Evolutionary conservation across 2,329 filamentous ascomycete species (phyloP), one percentile per base, ranked within the genome.

Genomic region (Raffaelea deltoideospora): DNA sequence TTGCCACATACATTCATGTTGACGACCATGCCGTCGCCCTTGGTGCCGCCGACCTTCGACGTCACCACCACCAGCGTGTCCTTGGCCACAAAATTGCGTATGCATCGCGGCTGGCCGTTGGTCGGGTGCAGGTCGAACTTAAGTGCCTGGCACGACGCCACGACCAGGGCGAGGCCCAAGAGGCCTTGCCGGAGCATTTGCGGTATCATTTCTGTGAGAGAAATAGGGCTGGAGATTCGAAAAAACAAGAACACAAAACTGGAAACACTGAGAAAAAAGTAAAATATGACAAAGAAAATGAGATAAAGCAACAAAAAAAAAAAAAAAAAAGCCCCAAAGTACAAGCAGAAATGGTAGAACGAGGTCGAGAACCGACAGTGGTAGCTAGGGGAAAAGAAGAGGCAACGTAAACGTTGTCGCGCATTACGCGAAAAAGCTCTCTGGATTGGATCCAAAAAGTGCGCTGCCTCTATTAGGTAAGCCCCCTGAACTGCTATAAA

Each of bases 21-120:
- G 45, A 96, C 75, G 49, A 73, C 64, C 75, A 93, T 87, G 37
- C 90, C 90, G 65, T 98, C 90, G 40, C 86, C 88, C 61, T 79
- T 83, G 47, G 64, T 64, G n/a, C 90, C 90, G 55, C 79, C 75
- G 39, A 94, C 70, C 41, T 76, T 94, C 38, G 87, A 83, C 39
- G 88, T 96, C 37, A 98, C 88, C 24, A 96, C 88, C 30, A 98
- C 90, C 46, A 98, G 66, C 45, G 90, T 93, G 54, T 95, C 86
- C 60, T 76, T 81, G 43, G 75, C 72, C 47, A 95, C 87, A 58
- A 95, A 98, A 65, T 98, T 98, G 57, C 88, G 76, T 58, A 98
- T 82, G 65, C 90, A 98, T 64, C 88, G 74, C 63, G 88, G 81
- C 56, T 72, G 65, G 40, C 61, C 58, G 36, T 63, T 60, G 46